These are phyloP conservation scores for Penicillium alfredii DNA, from an alignment of 495 filamentous ascomycete species.

Conservation along the genomic window DNA sequence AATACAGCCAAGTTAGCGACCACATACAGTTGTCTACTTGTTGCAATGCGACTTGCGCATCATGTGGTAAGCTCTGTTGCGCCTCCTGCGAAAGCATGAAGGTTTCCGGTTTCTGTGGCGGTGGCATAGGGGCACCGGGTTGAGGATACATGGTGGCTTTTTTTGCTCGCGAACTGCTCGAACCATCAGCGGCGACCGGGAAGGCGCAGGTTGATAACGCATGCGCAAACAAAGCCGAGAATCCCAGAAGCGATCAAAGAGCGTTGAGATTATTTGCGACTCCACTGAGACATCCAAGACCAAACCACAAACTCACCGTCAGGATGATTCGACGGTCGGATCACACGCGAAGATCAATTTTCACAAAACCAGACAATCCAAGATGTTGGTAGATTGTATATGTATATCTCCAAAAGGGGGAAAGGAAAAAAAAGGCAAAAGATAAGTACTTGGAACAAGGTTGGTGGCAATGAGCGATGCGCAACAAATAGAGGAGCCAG, in stretches of 20 bases:
- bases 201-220: slow-evolving; percentile 15
- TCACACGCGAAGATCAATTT: slow-evolving; percentile 4
- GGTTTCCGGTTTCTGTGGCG: slow-evolving; percentile 89
- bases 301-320: slow-evolving; percentile 7
- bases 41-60: slow-evolving; percentile 93
- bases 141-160: slow-evolving; percentile 45
- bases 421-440: slow-evolving; percentile 3
- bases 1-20: slow-evolving; percentile 1
- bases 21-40: slow-evolving; percentile 96
- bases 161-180: slow-evolving; percentile 7
- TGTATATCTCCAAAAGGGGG: slow-evolving; percentile 2
- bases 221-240: slow-evolving; percentile 13
- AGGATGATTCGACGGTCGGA: slow-evolving; percentile 3
- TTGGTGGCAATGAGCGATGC: slow-evolving; percentile 16
- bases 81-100: slow-evolving; percentile 97
- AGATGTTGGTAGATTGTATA: neutral
- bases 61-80: slow-evolving; percentile 90
- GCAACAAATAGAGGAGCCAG: slow-evolving; percentile 31
- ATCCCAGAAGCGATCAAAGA: slow-evolving; percentile 2
- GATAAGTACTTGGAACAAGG: slow-evolving; percentile 4
- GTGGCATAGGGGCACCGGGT: slow-evolving; percentile 53
- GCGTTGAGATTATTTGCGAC: neutral
- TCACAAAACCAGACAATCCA: no score
- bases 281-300: slow-evolving; percentile 7
- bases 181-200: slow-evolving; percentile 16